Evolutionary conservation across 805 yeast genomes (phyloP), one percentile per base, ranked within the genome.

Genomic region (Yamadazyma akitaensis): DNA sequence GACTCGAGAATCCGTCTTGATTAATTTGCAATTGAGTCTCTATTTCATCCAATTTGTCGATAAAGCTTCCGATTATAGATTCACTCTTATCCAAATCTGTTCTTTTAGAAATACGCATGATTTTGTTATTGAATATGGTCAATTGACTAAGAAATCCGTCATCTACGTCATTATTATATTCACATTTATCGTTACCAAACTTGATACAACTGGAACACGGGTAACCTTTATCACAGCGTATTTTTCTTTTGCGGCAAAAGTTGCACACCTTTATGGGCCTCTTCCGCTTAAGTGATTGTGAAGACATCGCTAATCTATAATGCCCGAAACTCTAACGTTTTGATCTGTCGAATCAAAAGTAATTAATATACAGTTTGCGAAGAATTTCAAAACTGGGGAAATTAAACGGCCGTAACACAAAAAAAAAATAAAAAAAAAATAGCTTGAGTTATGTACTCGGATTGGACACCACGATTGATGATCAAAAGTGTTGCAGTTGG

Each of bases 171-270:
- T 33, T 44, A 6, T 43, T 33, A 39, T 41, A 46, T 5, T 34
- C 37, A 37, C 49, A 46, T 4, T 33, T 37, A 7, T 37, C 41
- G 32, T 47, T 47, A 32, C 60, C 61, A 43, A 62, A 60, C 33
- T 53, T 57, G 6, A 58, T 43, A 48, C 75, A 69, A 7, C 67
- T 54, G 18, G 59, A 51, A 47, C 75, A 69, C 1, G 75, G 75
- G 33, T 52, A 49, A 12, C 60, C 60, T 28, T 70, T 55, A 51
- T 69, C 72, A 53, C 75, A 69, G 43, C 64, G 67, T 37, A 68
- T 69, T 49, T 69, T 69, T 28, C 73, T 48, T 42, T 53, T 56
- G 46, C 65, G 64, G 56, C 75, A 69, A 34, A 59, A 61, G 42
- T 50, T 56, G 47, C 74, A 69, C 49, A 46, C 49, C n/a, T n/a